Percentiles rank a stretch among this genome's conserved stretches.
phyloP scores from a whole-genome alignment of 768 basidiomycete genomes.

The Solioccasus polychromus region DNA sequence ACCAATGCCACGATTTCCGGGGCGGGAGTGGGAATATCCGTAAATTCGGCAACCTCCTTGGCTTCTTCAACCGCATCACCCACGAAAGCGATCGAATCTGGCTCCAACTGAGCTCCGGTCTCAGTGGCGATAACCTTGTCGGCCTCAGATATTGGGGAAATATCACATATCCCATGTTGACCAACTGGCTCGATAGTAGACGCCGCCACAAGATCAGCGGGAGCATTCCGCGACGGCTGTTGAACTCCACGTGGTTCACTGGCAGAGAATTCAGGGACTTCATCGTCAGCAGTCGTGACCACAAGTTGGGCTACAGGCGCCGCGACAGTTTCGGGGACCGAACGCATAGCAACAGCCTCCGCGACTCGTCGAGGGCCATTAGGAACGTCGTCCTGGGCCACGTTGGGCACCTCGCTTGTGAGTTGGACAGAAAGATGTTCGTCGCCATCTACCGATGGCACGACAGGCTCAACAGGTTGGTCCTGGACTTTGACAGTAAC shows the following conservation, averaged over 20 bases:
- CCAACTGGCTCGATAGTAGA: constrained; percentile 6
- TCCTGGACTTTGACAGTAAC: not conserved
- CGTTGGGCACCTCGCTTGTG: not conserved
- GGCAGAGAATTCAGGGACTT: not conserved
- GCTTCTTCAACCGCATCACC: constrained; percentile 10
- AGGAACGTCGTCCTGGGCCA: constrained; percentile 4
- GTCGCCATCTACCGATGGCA: not conserved
- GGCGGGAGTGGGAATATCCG: constrained; percentile 14
- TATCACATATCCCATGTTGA: constrained; percentile 4
- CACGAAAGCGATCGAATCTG: not conserved
- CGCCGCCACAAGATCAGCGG: constrained; percentile 5
- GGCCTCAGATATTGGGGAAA: not conserved
- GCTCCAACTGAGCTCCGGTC: constrained; percentile 13
- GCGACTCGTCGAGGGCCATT: constrained; percentile 2
- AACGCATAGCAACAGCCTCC: constrained; percentile 2
- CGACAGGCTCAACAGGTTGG: not conserved
- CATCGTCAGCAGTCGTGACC: not conserved
- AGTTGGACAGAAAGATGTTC: not conserved
- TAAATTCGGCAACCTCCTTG: constrained; percentile 6
- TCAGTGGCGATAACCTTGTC: constrained; percentile 7
- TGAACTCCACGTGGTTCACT: constrained; percentile 3
- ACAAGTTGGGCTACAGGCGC: not conserved
- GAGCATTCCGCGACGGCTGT: constrained; percentile 5
- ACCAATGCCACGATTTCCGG: constrained; percentile 11
- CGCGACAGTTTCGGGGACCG: constrained; percentile 1